Percentiles rank a stretch among this genome's conserved stretches.
Conservation (phyloP, 805 yeast genomes). For the Candida silvicultrix region DNA sequence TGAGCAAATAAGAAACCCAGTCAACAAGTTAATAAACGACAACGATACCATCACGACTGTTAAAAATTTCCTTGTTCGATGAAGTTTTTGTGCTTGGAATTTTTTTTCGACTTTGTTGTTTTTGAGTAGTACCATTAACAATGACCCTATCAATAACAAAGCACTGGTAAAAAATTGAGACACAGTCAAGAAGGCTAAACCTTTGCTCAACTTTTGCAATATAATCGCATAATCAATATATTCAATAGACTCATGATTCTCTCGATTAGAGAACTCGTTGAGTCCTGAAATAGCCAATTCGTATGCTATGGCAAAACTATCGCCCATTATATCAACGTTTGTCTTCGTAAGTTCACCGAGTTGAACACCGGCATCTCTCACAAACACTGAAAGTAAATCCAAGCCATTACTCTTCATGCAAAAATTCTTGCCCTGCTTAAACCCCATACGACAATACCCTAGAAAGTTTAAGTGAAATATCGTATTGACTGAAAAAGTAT, state of each 20-base stretch:
- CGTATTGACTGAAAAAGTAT: slow-evolving; percentile 38
- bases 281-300: slow-evolving; percentile 26
- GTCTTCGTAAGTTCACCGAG: slow-evolving; percentile 35
- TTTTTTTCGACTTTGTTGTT: background rate
- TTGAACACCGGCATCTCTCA: slow-evolving; percentile 45
- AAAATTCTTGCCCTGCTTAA: slow-evolving; percentile 9
- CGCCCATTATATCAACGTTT: slow-evolving; percentile 32
- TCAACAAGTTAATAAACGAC: slow-evolving; percentile 9
- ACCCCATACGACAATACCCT: slow-evolving; percentile 42
- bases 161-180: slow-evolving; percentile 7
- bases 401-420: slow-evolving; percentile 37
- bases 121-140: background rate
- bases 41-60: slow-evolving; percentile 7
- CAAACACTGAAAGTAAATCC: slow-evolving; percentile 39
- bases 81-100: background rate
- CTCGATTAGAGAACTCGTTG: slow-evolving; percentile 17
- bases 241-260: slow-evolving; percentile 5
- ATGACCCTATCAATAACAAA: background rate
- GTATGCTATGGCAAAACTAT: slow-evolving; percentile 35
- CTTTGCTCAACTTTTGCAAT: slow-evolving; percentile 20
- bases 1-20: slow-evolving; percentile 15
- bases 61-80: slow-evolving; percentile 4
- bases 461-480: slow-evolving; percentile 36
- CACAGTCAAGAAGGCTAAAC: slow-evolving; percentile 15
- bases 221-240: slow-evolving; percentile 21